These are phyloP conservation scores for Aspergillus ochraceoroseus DNA, from an alignment of 2,329 filamentous ascomycete species.

Conservation along the genomic window DNA sequence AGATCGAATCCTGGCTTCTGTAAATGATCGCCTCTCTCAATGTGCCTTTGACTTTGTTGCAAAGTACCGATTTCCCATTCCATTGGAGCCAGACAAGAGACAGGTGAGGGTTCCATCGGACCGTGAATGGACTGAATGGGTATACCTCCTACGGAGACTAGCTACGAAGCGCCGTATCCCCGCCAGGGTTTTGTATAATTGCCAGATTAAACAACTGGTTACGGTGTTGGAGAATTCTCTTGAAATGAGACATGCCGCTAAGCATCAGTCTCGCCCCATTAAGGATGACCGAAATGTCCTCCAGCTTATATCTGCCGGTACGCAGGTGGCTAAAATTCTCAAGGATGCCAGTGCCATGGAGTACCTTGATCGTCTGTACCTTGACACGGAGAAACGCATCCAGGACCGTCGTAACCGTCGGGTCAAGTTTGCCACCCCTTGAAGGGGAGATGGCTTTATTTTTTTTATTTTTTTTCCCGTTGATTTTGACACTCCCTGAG, in stretches of 20 bases:
- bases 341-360: constrained; percentile 81
- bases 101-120: constrained; percentile 69
- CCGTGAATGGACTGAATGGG: constrained; percentile 89
- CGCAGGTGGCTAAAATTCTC: constrained; percentile 81
- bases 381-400: constrained; percentile 74
- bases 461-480: no score
- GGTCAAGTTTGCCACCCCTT: constrained; percentile 34
- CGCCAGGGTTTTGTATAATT: constrained; percentile 76
- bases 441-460: constrained; percentile 14
- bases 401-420: constrained; percentile 54
- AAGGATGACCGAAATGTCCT: constrained; percentile 87
- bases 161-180: constrained; percentile 83
- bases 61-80: constrained; percentile 86
- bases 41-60: constrained; percentile 88
- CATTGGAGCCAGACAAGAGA: constrained; percentile 74
- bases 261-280: constrained; percentile 73
- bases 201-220: constrained; percentile 86
- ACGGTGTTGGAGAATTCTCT: constrained; percentile 83
- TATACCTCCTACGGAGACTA: constrained; percentile 76
- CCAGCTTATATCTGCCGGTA: constrained; percentile 79
- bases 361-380: constrained; percentile 73
- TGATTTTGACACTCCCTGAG: constrained; percentile 9
- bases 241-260: constrained; percentile 80
- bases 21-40: constrained; percentile 78
- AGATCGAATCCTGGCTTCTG: constrained; percentile 70